Evolutionary conservation across 1,284 basidiomycete species (phyloP).

Genomic region (Rhodofomes roseus): DNA sequence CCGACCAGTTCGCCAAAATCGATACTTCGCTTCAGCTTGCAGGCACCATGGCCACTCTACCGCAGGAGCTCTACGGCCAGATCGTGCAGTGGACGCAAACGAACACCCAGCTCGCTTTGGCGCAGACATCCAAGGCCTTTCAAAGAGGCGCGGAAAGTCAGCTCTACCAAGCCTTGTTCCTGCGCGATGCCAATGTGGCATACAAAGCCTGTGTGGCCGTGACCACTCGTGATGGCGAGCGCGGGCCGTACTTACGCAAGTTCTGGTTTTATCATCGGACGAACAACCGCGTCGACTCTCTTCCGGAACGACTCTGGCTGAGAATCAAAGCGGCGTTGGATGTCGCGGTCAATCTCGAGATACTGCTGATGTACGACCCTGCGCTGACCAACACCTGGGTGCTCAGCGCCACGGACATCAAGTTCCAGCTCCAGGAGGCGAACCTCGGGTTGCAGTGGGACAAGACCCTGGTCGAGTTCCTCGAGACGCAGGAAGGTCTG

Average conservation of each 20-base stretch:
- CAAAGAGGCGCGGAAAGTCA: conserved; percentile 25
- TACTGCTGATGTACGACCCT: conserved; percentile 23
- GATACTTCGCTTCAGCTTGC: no score
- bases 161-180: conserved; percentile 22
- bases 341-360: conserved; percentile 23
- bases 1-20: no score
- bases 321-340: conserved; percentile 22
- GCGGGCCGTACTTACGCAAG: conserved; percentile 26
- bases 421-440: conserved; percentile 27
- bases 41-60: conserved; percentile 14
- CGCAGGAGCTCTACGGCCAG: conserved; percentile 19
- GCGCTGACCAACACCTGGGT: conserved; percentile 23
- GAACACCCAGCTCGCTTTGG: conserved; percentile 22
- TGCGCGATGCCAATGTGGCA: conserved; percentile 20
- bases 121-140: conserved; percentile 22
- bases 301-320: conserved; percentile 24
- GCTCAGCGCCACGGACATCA: conserved; percentile 18
- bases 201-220: conserved; percentile 21
- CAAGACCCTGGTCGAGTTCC: conserved; percentile 25
- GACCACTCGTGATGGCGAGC: conserved; percentile 11
- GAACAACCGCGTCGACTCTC: conserved; percentile 7
- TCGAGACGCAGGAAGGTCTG: conserved; percentile 25
- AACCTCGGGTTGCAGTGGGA: conserved; percentile 26
- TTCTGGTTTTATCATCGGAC: conserved; percentile 23
- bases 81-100: conserved; percentile 19